phyloP scores from a whole-genome alignment of 2,329 filamentous ascomycete species.

The Corinectria fuckeliana region DNA sequence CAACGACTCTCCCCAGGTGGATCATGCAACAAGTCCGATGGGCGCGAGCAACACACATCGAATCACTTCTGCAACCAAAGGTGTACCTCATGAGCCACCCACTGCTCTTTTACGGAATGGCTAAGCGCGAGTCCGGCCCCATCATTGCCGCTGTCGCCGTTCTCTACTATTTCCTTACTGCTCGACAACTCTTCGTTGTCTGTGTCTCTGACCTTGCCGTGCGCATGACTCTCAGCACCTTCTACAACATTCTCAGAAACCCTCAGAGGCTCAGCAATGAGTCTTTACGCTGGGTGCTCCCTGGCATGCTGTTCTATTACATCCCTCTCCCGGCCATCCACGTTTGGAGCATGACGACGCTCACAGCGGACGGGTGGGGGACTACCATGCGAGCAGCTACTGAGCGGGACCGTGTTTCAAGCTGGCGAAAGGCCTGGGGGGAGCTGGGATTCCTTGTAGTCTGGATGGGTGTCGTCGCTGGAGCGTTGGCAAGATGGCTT shows the following conservation, averaged over 20 bases:
- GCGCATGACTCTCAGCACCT: slow-evolving; percentile 17
- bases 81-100: slow-evolving; percentile 35
- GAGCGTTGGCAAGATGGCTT: slow-evolving; percentile 12
- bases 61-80: slow-evolving; percentile 33
- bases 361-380: slow-evolving; percentile 36
- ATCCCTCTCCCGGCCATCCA: slow-evolving; percentile 34
- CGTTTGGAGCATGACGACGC: slow-evolving; percentile 34
- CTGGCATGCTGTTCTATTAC: slow-evolving; percentile 36
- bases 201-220: slow-evolving; percentile 23
- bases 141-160: slow-evolving; percentile 28
- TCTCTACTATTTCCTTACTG: slow-evolving; percentile 32
- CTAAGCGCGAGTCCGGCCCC: slow-evolving; percentile 32
- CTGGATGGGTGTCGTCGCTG: slow-evolving; percentile 34
- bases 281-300: slow-evolving; percentile 29
- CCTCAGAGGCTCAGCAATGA: slow-evolving; percentile 27
- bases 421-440: slow-evolving; percentile 29
- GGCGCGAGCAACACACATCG: slow-evolving; percentile 35
- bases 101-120: slow-evolving; percentile 34
- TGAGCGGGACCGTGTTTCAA: slow-evolving; percentile 24
- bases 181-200: slow-evolving; percentile 24
- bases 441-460: slow-evolving; percentile 35
- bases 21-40: slow-evolving; percentile 36
- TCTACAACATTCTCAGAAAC: slow-evolving; percentile 33
- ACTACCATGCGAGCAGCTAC: slow-evolving; percentile 34
- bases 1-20: slow-evolving; percentile 34